A percentile compares a stretch with the other conserved stretches of the same genome.
Conservation (phyloP, 2,329 filamentous ascomycete genomes). For the Fusarium torulosum region DNA sequence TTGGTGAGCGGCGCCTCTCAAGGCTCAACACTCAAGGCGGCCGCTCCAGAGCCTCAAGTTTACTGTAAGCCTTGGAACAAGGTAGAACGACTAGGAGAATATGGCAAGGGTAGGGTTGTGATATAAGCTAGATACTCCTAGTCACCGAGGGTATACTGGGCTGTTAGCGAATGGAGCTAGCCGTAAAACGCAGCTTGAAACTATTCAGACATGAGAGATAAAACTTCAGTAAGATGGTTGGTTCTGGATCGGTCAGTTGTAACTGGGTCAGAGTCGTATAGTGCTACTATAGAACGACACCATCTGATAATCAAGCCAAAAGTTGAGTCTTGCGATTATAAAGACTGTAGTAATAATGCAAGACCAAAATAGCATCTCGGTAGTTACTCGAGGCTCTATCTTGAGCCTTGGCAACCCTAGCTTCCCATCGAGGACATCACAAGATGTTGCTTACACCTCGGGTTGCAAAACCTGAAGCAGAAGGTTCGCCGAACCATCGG, state of each 20-base stretch:
- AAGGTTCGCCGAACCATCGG: slow-evolving; percentile 31
- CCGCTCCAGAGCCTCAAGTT: background rate
- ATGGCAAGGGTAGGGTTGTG: background rate
- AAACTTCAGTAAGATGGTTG: background rate
- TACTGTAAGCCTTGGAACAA: too few species aligned
- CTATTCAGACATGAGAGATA: background rate
- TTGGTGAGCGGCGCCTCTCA: too few species aligned
- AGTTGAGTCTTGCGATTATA: background rate
- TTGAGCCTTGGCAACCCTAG: slow-evolving; percentile 11
- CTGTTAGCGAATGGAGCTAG: background rate
- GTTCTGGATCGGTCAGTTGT: background rate
- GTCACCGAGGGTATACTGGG: background rate
- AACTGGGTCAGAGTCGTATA: background rate
- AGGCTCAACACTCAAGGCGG: background rate
- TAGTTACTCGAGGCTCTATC: slow-evolving; percentile 7
- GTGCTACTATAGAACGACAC: background rate
- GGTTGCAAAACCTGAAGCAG: background rate
- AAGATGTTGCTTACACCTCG: background rate
- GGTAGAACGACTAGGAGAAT: background rate
- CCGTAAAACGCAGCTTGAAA: background rate
- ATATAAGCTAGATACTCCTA: background rate
- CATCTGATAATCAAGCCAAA: background rate
- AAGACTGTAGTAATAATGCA: slow-evolving; percentile 1
- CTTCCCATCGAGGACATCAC: slow-evolving; percentile 5
- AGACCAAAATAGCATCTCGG: slow-evolving; percentile 3